These are phyloP conservation scores for Leishmania tropica DNA, from an alignment of 208 protist species.

Conservation along the genomic window DNA sequence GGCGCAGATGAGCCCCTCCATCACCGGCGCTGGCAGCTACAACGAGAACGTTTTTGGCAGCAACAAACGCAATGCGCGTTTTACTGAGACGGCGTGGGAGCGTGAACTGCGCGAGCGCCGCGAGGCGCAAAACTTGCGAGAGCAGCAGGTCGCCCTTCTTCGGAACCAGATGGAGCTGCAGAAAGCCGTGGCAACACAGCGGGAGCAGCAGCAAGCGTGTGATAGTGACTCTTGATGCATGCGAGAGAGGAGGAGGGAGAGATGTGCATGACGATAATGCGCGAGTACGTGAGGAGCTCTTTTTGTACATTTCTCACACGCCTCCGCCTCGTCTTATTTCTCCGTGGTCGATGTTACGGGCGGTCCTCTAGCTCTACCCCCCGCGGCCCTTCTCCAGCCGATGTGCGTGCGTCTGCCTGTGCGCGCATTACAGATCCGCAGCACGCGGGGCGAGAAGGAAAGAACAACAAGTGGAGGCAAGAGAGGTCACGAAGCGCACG, in stretches of 20 bases:
- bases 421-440: neutral
- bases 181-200: conserved; percentile 24
- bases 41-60: conserved; percentile 59
- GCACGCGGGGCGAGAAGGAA: neutral
- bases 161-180: conserved; percentile 26
- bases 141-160: conserved; percentile 16
- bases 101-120: conserved; percentile 67
- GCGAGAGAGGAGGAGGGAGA: neutral
- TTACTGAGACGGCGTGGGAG: conserved; percentile 78
- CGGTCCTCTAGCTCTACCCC: neutral
- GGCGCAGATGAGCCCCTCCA: conserved; percentile 27
- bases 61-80: conserved; percentile 58
- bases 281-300: neutral
- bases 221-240: neutral
- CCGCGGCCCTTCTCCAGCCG: neutral
- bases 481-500: neutral
- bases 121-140: conserved; percentile 28
- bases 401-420: neutral
- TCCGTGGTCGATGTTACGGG: neutral
- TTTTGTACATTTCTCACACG: neutral
- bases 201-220: neutral
- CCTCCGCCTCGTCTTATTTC: neutral
- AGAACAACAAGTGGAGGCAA: neutral
- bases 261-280: neutral
- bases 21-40: conserved; percentile 66